Base-by-base conservation (phyloP, 345 rosid species). In the Pistacia atlantica region DNA sequence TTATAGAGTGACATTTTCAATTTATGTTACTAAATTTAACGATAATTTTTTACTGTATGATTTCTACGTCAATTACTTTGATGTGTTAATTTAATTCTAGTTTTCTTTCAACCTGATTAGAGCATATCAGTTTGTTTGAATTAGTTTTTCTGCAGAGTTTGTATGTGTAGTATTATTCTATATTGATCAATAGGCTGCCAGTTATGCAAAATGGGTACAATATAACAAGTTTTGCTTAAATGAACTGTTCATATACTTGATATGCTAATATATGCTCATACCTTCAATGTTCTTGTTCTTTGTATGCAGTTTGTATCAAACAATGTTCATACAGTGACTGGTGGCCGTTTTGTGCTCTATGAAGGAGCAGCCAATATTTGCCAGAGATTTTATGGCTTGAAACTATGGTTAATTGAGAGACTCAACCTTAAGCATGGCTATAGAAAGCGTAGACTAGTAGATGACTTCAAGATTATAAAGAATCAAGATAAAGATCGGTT, bases 371-470 rank as follows among this genome's bases (percentile, higher is more conserved):
- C 75, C 16, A 82, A 74, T 76, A 71, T 83, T 52, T 86, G 84
- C 80, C 75, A 46, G 74, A 77, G 83, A 72, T 82, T 91, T 37
- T 75, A 82, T 72, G 90, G 89, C 45, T 83, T 90, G 55, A 89
- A 89, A 74, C 72, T 75, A 12, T 78, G 84, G 87, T 77, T 83
- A 69, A 70, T 77, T 54, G 71, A 85, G 73, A 88, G 84, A 71
- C 52, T 86, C 61, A 84, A 86, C 12, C 65, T 78, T 72, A 74
- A 67, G 71, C 82, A 80, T 56, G 70, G 45, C 33, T 83, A 49
- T 17, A 82, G 72, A 55, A 85, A 78, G 33, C 58, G 16, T 73
- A 79, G 75, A 49, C 80, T 71, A 65, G 57, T 67, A 17, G 80
- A 82, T 17, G 87, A 85, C 74, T 83, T 80, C 57, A 77, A 52